A percentile compares a stretch with the other conserved stretches of the same genome.
Evolutionary conservation across 495 filamentous ascomycete genomes (phyloP).

Genomic region (Parathielavia hyrcaniae): DNA sequence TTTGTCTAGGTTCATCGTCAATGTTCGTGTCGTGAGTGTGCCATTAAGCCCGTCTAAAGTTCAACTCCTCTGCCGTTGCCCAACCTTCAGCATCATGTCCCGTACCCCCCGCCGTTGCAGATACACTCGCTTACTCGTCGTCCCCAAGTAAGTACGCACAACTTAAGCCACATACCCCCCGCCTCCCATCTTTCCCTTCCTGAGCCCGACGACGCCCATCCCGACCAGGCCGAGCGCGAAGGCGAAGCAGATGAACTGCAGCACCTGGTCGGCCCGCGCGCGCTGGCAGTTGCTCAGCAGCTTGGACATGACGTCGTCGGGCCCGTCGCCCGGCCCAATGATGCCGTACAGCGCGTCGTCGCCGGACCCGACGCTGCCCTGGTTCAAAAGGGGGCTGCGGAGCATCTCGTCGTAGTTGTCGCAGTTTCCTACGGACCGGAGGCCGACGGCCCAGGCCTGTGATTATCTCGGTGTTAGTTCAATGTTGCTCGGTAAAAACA

Average conservation of each 20-base stretch:
- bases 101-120: too few relatives aligned
- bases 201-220: constrained; percentile 18
- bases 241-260: constrained; percentile 34
- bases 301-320: not conserved
- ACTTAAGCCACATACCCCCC: constrained; percentile 16
- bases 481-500: too few relatives aligned
- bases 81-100: too few relatives aligned
- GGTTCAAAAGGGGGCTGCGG: constrained; percentile 34
- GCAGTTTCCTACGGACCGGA: constrained; percentile 36
- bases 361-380: constrained; percentile 25
- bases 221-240: constrained; percentile 24
- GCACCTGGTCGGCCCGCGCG: constrained; percentile 32
- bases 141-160: too few relatives aligned
- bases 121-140: too few relatives aligned
- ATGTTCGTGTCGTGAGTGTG: not conserved
- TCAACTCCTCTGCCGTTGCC: not conserved
- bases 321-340: not conserved
- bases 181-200: constrained; percentile 1
- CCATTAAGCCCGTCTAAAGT: not conserved
- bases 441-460: constrained; percentile 44
- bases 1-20: not conserved
- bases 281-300: constrained; percentile 31
- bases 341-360: constrained; percentile 21
- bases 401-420: constrained; percentile 16
- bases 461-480: not conserved